These are phyloP conservation scores for Astrephomene gubernaculifera DNA, from an alignment of 139 green algal species.

Conservation along the genomic window DNA sequence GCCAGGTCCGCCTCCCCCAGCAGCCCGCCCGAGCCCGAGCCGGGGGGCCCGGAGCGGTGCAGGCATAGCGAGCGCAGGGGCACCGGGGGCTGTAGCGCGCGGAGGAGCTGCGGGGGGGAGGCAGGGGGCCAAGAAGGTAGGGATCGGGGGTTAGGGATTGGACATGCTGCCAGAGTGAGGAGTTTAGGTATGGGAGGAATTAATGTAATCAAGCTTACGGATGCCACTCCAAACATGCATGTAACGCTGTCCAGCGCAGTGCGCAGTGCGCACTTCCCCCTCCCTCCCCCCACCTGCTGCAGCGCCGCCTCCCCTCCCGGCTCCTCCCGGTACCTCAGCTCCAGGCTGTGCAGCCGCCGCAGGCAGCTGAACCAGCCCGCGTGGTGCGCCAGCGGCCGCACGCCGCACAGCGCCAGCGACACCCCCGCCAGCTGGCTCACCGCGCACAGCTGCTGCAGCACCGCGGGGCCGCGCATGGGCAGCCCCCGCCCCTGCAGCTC, in stretches of 20 bases:
- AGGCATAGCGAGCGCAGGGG: conserved; percentile 14
- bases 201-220: not conserved
- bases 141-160: not conserved
- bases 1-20: conserved; percentile 37
- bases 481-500: conserved; percentile 30
- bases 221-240: too few species aligned
- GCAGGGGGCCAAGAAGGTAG: not conserved
- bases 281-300: conserved; percentile 6
- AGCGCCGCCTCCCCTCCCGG: not conserved
- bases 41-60: not conserved
- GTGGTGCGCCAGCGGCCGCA: conserved; percentile 39
- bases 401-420: conserved; percentile 16
- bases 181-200: not conserved
- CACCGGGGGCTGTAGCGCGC: conserved; percentile 21
- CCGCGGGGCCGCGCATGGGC: conserved; percentile 9
- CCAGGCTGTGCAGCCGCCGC: conserved; percentile 25
- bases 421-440: conserved; percentile 5
- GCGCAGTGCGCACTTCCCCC: not conserved
- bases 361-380: conserved; percentile 38
- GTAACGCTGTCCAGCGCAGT: not conserved
- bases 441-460: conserved; percentile 26
- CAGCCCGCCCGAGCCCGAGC: not conserved
- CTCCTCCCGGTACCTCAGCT: conserved; percentile 43
- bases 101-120: conserved; percentile 15
- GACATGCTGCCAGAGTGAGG: not conserved